A percentile compares a stretch with the other conserved stretches of the same genome.
Conservation (phyloP, 108 stramenopile species). For the Conticribra weissflogii region DNA sequence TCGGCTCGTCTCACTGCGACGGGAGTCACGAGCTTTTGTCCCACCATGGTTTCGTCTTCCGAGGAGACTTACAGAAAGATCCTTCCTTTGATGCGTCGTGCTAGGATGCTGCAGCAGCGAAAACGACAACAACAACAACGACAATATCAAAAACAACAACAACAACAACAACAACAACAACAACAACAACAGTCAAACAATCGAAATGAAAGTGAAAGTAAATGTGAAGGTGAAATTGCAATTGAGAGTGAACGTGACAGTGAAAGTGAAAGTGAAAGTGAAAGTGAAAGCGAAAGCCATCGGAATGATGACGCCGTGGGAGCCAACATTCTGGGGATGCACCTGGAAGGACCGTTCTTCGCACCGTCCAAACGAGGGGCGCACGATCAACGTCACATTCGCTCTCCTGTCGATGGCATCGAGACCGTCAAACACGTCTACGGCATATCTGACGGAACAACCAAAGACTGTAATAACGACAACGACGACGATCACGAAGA, state of each 20-base stretch:
- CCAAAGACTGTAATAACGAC: too few relatives aligned
- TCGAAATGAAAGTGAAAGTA: too few relatives aligned
- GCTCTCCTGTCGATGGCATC: constrained; percentile 20
- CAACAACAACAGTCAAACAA: neutral
- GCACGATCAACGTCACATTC: constrained; percentile 46
- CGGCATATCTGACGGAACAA: constrained; percentile 8
- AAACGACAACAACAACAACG: neutral
- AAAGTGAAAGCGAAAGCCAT: too few relatives aligned
- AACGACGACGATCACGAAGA: too few relatives aligned
- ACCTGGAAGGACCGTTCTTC: constrained; percentile 69
- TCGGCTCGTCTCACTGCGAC: constrained; percentile 11
- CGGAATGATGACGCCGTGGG: too few relatives aligned
- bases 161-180: neutral
- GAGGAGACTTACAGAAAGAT: constrained; percentile 29
- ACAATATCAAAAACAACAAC: neutral
- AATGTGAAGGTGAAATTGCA: too few relatives aligned
- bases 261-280: too few relatives aligned
- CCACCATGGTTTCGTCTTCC: constrained; percentile 54
- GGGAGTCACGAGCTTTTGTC: constrained; percentile 62
- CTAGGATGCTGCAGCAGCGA: constrained; percentile 1
- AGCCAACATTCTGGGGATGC: constrained; percentile 53
- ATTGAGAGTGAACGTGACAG: too few relatives aligned
- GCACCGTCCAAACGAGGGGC: constrained; percentile 50
- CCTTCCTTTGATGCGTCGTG: constrained; percentile 14
- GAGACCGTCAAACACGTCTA: constrained; percentile 23